Evolutionary conservation across 2,329 filamentous ascomycete genomes (phyloP).

Genomic region (Lasiodiplodia hormozganensis): DNA sequence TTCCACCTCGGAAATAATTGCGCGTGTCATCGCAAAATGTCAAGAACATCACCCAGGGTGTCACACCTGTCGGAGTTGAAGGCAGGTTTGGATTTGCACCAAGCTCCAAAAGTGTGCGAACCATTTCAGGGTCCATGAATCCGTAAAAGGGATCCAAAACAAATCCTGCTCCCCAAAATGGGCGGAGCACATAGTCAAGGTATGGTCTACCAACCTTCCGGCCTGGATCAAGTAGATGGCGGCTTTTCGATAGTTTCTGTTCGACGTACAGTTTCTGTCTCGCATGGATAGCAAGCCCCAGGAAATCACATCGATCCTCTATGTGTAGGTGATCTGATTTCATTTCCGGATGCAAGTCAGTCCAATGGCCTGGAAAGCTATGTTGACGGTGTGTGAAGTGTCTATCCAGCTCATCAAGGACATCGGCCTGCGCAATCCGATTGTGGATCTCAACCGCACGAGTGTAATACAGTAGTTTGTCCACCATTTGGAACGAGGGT

Average conservation of each 20-base stretch:
- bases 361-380: not conserved
- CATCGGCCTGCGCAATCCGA: not conserved
- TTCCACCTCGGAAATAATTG: too few species aligned
- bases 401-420: not conserved
- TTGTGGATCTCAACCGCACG: not conserved
- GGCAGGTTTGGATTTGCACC: not conserved
- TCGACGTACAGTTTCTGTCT: not conserved
- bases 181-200: not conserved
- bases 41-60: not conserved
- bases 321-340: too few species aligned
- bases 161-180: fast-evolving
- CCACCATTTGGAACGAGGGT: not conserved
- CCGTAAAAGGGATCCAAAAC: fast-evolving
- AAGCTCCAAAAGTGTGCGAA: not conserved
- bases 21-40: too few species aligned
- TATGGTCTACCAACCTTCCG: not conserved
- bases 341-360: too few species aligned
- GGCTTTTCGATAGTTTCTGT: not conserved
- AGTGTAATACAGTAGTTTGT: not conserved
- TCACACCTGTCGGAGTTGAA: not conserved
- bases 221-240: not conserved
- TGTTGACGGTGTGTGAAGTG: not conserved
- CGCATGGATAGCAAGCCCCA: not conserved
- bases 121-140: not conserved
- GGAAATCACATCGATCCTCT: not conserved